A percentile compares a stretch with the other conserved stretches of the same genome.
Conservation (phyloP, 2,329 filamentous ascomycete species). For the Sarocladium oryzae region DNA sequence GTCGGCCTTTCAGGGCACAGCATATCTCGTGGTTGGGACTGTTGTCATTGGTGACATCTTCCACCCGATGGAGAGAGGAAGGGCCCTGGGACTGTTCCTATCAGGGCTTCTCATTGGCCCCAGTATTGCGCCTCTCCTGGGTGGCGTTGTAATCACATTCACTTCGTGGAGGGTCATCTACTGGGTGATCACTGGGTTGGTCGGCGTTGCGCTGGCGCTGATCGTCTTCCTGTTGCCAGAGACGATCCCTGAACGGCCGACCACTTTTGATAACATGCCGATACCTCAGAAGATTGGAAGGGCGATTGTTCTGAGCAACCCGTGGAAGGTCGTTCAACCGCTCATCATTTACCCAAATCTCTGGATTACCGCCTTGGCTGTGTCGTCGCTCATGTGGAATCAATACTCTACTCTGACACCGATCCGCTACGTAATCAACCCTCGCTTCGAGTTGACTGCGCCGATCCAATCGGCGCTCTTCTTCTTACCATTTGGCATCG, state of each 20-base stretch:
- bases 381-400: constrained; percentile 60
- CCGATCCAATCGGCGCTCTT: constrained; percentile 62
- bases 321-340: constrained; percentile 12
- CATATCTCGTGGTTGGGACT: constrained; percentile 60
- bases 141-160: constrained; percentile 65
- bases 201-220: constrained; percentile 46
- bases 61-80: constrained; percentile 55
- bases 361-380: constrained; percentile 49
- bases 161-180: constrained; percentile 62
- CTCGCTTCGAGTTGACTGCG: constrained; percentile 58
- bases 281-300: constrained; percentile 1
- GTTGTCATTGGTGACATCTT: constrained; percentile 54
- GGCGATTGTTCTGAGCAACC: constrained; percentile 10
- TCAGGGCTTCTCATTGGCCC: constrained; percentile 61
- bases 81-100: constrained; percentile 61
- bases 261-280: background rate
- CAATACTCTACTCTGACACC: constrained; percentile 63
- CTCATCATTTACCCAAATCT: constrained; percentile 54
- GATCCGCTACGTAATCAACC: constrained; percentile 65
- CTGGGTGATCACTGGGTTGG: constrained; percentile 61
- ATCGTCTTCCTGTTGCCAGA: constrained; percentile 59
- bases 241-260: constrained; percentile 45
- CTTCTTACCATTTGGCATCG: constrained; percentile 62
- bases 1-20: constrained; percentile 64
- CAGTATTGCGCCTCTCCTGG: constrained; percentile 55